Percentiles rank a stretch among this genome's conserved stretches.
Conservation (phyloP, 2,329 filamentous ascomycete species). For the Macrophomina pseudophaseolina region DNA sequence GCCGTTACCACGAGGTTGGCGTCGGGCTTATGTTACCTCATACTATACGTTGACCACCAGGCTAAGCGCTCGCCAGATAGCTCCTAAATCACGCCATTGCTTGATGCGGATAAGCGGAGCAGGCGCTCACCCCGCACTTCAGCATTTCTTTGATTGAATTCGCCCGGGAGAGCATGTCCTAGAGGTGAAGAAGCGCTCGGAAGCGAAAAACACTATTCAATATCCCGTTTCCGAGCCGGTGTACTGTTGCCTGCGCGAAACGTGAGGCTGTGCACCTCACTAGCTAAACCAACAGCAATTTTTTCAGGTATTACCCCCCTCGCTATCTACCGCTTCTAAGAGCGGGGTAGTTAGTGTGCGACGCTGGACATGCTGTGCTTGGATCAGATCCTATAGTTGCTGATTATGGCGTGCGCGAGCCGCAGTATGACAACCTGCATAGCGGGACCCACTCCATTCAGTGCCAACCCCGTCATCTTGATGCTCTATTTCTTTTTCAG, state of each 20-base stretch:
- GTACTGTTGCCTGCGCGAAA: background rate
- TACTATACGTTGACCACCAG: background rate
- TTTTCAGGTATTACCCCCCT: background rate
- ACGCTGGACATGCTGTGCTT: background rate
- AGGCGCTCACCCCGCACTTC: background rate
- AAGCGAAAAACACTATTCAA: too few relatives aligned
- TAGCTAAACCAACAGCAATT: background rate
- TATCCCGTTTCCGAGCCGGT: background rate
- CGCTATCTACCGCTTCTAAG: background rate
- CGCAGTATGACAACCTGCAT: constrained; percentile 2
- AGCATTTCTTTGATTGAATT: background rate
- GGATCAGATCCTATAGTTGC: background rate
- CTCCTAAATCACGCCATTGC: constrained; percentile 3
- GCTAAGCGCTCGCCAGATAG: background rate
- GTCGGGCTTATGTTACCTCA: too few relatives aligned
- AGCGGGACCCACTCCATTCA: background rate
- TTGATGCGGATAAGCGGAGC: background rate
- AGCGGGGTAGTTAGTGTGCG: constrained; percentile 4
- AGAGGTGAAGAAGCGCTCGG: too few relatives aligned
- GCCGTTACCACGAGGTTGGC: too few relatives aligned
- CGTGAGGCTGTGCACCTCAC: background rate
- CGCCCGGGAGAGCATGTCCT: too few relatives aligned
- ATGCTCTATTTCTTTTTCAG: background rate
- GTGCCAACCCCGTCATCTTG: background rate
- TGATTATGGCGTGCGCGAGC: constrained; percentile 9